Base-by-base conservation (phyloP, 768 basidiomycete species). In the Brasilioporus rufonigricans region DNA sequence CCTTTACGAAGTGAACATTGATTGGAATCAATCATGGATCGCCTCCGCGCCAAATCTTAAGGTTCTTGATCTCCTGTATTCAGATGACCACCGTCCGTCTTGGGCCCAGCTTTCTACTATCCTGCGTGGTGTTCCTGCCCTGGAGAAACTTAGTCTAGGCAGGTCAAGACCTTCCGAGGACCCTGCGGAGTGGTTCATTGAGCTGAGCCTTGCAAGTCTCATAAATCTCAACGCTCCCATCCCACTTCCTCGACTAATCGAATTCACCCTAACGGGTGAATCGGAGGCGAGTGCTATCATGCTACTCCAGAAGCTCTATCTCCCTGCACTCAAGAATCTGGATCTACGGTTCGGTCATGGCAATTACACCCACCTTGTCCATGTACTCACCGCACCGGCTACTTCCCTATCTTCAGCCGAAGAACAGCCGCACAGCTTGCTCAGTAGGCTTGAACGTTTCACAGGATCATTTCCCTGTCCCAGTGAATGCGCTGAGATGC, bases 1-100 rank as follows among this genome's bases (percentile, higher is more conserved):
- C 11, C 73, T 91, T 27, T 87, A 84, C 82, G 87, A 86, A 36
- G 83, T 89, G 5, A 87, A 87, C 57, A 66, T 90, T 32, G 77
- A 84, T 53, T 91, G 89, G 89, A 73, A 77, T 29, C 71, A 74
- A 33, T 72, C 76, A 18, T 64, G 75, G 21, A 57, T 70, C 27
- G 29, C 53, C 6, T 59, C 64, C 4, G 64, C 65, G 2, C 18
- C 27, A n/a, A 61, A 56, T 9, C 70, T 90, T 27, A 63, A 60
- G 21, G 76, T 80, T 18, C 65, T 90, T 21, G 80, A 86, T 60
- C 72, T 90, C 40, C 79, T 82, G 0, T 88, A 87, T 61, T 67
- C 77, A 10, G 73, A 77, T 26, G 81, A 86, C 61, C 84, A 84
- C 14, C 80, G 86, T 14, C 89, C 87, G 2, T 75, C 78, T 4